Evolutionary conservation across 176 grass and related monocot species (phyloP), one percentile per base, ranked within the genome.

Genomic region (Aegilops umbellulata): DNA sequence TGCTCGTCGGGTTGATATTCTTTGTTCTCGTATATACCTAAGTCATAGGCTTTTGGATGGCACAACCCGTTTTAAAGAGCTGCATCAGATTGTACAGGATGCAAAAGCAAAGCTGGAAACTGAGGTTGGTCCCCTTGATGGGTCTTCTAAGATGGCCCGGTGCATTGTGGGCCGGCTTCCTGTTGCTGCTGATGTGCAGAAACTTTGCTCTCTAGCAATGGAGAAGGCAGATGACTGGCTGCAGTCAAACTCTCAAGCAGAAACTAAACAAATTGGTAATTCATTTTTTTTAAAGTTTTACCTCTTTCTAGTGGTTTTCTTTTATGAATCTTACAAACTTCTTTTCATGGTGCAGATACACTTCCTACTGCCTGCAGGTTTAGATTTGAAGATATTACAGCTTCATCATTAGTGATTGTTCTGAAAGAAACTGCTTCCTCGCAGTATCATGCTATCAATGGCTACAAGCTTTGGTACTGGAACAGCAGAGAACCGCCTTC

Each of bases 381-480:
- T 86, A 95, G 80, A 83, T 94, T 99, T 87, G 94, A 99, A 94
- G 91, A 96, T 49, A 87, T 99, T 76, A 88, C 90, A 81, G 78
- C 87, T 65, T 93, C 89, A 78, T 94, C 97, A 64, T 55, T 99
- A 41, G 90, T 97, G 53, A 76, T 99, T 61, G 89, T 97, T 84
- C 77, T 99, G 39, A 96, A 86, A 84, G 92, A 99, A 94, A 85
- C 90, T 63, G 78, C 75, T 83, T 93, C 88, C 67, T 88, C 87
- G 4, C 76, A 66, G 30, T 80, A 75, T 68, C 84, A 88, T 88
- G 64, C 77, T 71, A 86, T 99, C 60, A 90, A 91, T 74, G 97
- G 94, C 49, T 99, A 99, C 73, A 99, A 99, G 68, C 88, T 99
- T 73, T 99, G 97, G 97, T 93, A 94, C 35, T 96, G 94, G 92